These are phyloP conservation scores for Pontederia crassipes DNA, from an alignment of 176 grass and related monocot species.

Conservation along the genomic window DNA sequence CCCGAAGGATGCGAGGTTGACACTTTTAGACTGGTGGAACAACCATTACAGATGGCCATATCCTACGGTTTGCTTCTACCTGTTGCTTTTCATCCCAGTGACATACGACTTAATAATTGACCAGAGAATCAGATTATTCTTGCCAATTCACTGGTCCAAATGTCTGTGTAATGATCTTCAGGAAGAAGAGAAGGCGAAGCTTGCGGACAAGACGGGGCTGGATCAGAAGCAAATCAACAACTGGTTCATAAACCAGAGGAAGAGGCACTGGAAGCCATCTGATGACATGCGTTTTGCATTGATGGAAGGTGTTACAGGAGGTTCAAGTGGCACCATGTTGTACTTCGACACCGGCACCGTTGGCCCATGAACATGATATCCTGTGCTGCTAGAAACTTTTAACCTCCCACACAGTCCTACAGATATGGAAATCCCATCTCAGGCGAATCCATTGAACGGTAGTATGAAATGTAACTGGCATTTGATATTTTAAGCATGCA, in stretches of 20 bases:
- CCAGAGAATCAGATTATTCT: not conserved
- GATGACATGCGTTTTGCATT: slow-evolving; percentile 3
- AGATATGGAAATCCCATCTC: too few relatives aligned
- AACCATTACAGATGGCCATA: slow-evolving; percentile 10
- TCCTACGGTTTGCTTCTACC: not conserved
- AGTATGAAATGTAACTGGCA: too few relatives aligned
- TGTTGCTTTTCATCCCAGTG: not conserved
- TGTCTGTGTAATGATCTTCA: not conserved
- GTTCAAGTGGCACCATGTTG: slow-evolving; percentile 1
- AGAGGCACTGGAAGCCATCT: slow-evolving; percentile 8
- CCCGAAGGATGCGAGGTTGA: slow-evolving; percentile 7
- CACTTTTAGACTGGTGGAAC: slow-evolving; percentile 7
- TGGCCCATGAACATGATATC: not conserved
- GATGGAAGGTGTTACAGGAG: not conserved
- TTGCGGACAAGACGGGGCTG: slow-evolving; percentile 2
- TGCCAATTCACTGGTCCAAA: not conserved
- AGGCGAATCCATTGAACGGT: too few relatives aligned
- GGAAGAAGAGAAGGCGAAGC: slow-evolving; percentile 15
- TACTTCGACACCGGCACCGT: slow-evolving; percentile 9
- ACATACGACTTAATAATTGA: too few relatives aligned
- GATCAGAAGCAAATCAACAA: slow-evolving; percentile 15
- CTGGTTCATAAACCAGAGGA: slow-evolving; percentile 13
- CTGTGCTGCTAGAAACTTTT: too few relatives aligned
- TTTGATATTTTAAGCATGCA: too few relatives aligned
- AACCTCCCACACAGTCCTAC: too few relatives aligned